A percentile compares a stretch with the other conserved stretches of the same genome.
phyloP scores from a whole-genome alignment of 2,329 filamentous ascomycete species.

The Xylaria sp. region DNA sequence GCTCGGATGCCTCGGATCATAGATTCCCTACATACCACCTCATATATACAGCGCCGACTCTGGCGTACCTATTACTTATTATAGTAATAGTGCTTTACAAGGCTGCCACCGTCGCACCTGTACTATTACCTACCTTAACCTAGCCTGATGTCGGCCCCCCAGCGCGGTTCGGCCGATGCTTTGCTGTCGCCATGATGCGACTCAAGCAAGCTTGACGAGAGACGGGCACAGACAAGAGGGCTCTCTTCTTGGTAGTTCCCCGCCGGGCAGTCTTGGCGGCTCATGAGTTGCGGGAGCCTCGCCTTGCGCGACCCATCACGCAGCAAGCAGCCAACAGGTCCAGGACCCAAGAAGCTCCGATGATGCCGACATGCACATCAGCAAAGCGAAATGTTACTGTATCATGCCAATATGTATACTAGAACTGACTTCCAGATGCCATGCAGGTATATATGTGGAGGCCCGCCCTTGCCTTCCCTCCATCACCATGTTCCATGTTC shows the following conservation, averaged over 20 bases:
- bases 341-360: conserved; percentile 25
- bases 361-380: conserved; percentile 31
- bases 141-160: not conserved
- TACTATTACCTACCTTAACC: not conserved
- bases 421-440: conserved; percentile 11
- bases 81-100: not conserved
- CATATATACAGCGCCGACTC: not conserved
- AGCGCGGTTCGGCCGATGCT: conserved; percentile 3
- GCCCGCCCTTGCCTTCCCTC: conserved; percentile 34
- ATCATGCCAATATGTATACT: conserved; percentile 16
- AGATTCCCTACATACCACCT: conserved; percentile 1
- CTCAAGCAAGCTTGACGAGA: conserved; percentile 3
- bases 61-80: not conserved
- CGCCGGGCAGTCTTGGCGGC: conserved; percentile 6
- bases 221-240: not conserved
- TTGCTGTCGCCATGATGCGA: not conserved
- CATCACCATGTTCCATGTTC: conserved; percentile 1
- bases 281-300: conserved; percentile 30
- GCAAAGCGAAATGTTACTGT: conserved; percentile 36
- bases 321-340: not conserved
- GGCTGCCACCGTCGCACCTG: not conserved
- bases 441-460: conserved; percentile 26
- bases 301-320: conserved; percentile 26
- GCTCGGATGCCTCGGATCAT: conserved; percentile 31
- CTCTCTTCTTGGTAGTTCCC: conserved; percentile 6